These are phyloP conservation scores for Piedraia hortae DNA, from an alignment of 2,329 filamentous ascomycete species.

Conservation along the genomic window DNA sequence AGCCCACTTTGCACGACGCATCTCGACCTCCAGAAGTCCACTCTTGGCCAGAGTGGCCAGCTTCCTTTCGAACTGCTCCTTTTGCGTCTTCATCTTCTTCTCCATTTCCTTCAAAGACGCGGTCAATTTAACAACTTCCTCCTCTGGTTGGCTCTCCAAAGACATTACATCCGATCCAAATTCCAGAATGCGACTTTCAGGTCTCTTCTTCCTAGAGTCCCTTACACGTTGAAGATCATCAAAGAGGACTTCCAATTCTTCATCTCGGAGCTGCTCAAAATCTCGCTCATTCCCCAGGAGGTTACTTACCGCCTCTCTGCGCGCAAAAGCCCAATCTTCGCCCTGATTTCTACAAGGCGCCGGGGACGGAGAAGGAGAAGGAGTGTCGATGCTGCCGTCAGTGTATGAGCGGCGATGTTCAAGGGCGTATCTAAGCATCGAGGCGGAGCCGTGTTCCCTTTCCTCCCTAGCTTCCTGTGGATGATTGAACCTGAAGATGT, in stretches of 20 bases:
- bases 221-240: slow-evolving; percentile 79
- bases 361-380: slow-evolving; percentile 52
- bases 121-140: slow-evolving; percentile 48
- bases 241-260: slow-evolving; percentile 77
- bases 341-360: slow-evolving; percentile 25
- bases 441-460: slow-evolving; percentile 40
- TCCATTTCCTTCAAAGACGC: slow-evolving; percentile 78
- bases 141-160: slow-evolving; percentile 30
- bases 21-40: slow-evolving; percentile 42
- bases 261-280: slow-evolving; percentile 67
- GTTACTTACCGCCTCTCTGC: slow-evolving; percentile 74
- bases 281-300: slow-evolving; percentile 79
- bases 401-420: slow-evolving; percentile 69
- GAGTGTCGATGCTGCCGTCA: slow-evolving; percentile 27
- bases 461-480: slow-evolving; percentile 87
- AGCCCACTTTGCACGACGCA: slow-evolving; percentile 37
- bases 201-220: slow-evolving; percentile 48
- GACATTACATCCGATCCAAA: too few species aligned
- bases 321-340: slow-evolving; percentile 81
- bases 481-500: slow-evolving; percentile 96
- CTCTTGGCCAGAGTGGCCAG: slow-evolving; percentile 43
- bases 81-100: slow-evolving; percentile 55
- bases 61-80: slow-evolving; percentile 59
- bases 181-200: slow-evolving; percentile 27
- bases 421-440: slow-evolving; percentile 62